Conservation (phyloP, 106 monocot species). For the Amphibolis antarctica region DNA sequence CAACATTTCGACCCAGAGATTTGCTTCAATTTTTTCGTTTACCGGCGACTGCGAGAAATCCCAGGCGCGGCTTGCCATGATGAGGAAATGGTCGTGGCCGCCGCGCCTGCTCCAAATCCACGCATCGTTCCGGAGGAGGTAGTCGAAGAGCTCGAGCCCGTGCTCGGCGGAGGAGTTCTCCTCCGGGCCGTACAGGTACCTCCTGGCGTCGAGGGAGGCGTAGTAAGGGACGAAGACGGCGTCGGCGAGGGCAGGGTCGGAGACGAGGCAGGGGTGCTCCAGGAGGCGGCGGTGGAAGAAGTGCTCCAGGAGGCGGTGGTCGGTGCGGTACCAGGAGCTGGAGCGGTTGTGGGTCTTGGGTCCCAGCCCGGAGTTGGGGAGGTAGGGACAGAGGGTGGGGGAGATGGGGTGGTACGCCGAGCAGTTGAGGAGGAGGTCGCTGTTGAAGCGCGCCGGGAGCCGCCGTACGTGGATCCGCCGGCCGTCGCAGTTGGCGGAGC, state of each 20-base stretch:
- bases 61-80: constrained; percentile 59
- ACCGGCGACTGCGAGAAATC: constrained; percentile 52
- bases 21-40: too few species aligned
- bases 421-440: constrained; percentile 47
- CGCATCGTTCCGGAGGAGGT: constrained; percentile 22
- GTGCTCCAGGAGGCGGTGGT: constrained; percentile 53
- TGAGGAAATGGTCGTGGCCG: constrained; percentile 74
- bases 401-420: constrained; percentile 41
- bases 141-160: constrained; percentile 38
- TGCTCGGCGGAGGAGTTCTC: constrained; percentile 38
- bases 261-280: constrained; percentile 63
- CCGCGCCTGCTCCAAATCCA: constrained; percentile 26
- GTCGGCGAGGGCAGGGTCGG: constrained; percentile 36
- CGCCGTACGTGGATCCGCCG: constrained; percentile 63
- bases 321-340: constrained; percentile 65
- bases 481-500: constrained; percentile 23
- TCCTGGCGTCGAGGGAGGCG: constrained; percentile 21
- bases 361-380: constrained; percentile 59
- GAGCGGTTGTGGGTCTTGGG: constrained; percentile 50
- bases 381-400: constrained; percentile 34
- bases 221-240: constrained; percentile 77
- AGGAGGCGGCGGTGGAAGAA: constrained; percentile 79
- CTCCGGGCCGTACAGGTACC: constrained; percentile 23
- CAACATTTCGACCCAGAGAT: too few species aligned
- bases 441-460: constrained; percentile 53